These are phyloP conservation scores for Daldinia sp. DNA, from an alignment of 2,329 filamentous ascomycete species.

Conservation along the genomic window DNA sequence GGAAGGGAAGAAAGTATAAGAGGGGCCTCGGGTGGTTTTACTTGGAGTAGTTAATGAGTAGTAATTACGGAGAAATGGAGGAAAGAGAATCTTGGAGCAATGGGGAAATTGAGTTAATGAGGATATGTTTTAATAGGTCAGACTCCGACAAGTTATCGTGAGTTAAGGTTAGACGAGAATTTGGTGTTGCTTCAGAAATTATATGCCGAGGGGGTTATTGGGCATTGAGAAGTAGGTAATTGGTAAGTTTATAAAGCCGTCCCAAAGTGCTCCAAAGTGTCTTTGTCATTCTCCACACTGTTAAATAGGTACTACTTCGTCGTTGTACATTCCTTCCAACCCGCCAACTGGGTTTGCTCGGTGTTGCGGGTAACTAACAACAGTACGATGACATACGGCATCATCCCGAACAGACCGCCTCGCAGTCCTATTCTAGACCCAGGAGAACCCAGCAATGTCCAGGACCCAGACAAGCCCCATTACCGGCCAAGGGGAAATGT, in stretches of 20 bases:
- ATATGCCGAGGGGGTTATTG: conserved; percentile 39
- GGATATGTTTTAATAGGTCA: conserved; percentile 18
- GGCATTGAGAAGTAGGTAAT: too few relatives aligned
- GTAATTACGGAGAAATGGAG: conserved; percentile 9
- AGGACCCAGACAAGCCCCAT: conserved; percentile 13
- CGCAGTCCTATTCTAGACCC: conserved; percentile 26
- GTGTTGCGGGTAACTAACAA: conserved; percentile 32
- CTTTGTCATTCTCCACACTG: conserved; percentile 25
- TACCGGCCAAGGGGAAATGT: conserved; percentile 39
- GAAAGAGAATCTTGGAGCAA: conserved; percentile 4
- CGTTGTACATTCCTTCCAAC: not conserved
- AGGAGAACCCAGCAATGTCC: too few relatives aligned
- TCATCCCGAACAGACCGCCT: conserved; percentile 15
- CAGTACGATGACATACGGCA: conserved; percentile 35
- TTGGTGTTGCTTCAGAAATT: conserved; percentile 25
- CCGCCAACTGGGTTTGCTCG: conserved; percentile 26
- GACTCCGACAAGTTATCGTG: conserved; percentile 32
- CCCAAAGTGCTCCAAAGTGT: not conserved
- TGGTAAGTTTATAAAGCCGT: conserved; percentile 30
- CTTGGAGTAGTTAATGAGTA: conserved; percentile 9
- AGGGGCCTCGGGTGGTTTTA: not conserved
- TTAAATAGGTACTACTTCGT: too few relatives aligned
- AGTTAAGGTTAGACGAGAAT: conserved; percentile 14
- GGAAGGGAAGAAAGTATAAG: not conserved
- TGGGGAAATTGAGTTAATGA: conserved; percentile 16